Evolutionary conservation across 805 yeast genomes (phyloP).

Genomic region (Candida takata): DNA sequence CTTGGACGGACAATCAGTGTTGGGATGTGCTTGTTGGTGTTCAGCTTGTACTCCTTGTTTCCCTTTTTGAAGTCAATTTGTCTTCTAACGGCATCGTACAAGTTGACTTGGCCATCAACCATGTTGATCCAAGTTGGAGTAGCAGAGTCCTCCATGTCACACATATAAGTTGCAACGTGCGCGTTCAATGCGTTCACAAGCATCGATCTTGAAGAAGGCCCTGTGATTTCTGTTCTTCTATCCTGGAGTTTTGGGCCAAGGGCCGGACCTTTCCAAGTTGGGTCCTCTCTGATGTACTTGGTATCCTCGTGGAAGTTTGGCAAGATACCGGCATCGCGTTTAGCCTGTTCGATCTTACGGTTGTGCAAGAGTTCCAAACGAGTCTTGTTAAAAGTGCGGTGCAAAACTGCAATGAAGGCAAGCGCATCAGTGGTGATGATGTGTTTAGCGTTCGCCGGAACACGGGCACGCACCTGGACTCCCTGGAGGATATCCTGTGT

Average conservation of each 20-base stretch:
- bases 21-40: constrained; percentile 49
- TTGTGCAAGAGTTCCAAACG: constrained; percentile 54
- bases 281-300: constrained; percentile 59
- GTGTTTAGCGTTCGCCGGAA: constrained; percentile 32
- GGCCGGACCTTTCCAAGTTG: constrained; percentile 70
- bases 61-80: constrained; percentile 47
- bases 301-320: constrained; percentile 67
- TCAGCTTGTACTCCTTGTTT: constrained; percentile 27
- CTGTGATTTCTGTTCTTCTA: constrained; percentile 77
- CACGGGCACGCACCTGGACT: constrained; percentile 31
- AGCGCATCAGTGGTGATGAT: constrained; percentile 43
- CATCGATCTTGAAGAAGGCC: constrained; percentile 83
- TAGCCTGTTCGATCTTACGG: constrained; percentile 53
- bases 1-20: constrained; percentile 81
- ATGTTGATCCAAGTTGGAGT: constrained; percentile 80
- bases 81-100: constrained; percentile 69
- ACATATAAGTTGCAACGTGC: constrained; percentile 75
- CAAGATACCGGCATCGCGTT: constrained; percentile 53
- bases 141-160: constrained; percentile 79
- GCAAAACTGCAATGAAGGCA: constrained; percentile 64
- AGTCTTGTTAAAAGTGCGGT: constrained; percentile 60
- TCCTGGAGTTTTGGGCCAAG: constrained; percentile 67
- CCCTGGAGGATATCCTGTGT: constrained; percentile 26
- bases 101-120: constrained; percentile 74
- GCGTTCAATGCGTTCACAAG: constrained; percentile 76